phyloP scores from a whole-genome alignment of 177 flowering plant genomes.

The Telopea speciosissima region DNA sequence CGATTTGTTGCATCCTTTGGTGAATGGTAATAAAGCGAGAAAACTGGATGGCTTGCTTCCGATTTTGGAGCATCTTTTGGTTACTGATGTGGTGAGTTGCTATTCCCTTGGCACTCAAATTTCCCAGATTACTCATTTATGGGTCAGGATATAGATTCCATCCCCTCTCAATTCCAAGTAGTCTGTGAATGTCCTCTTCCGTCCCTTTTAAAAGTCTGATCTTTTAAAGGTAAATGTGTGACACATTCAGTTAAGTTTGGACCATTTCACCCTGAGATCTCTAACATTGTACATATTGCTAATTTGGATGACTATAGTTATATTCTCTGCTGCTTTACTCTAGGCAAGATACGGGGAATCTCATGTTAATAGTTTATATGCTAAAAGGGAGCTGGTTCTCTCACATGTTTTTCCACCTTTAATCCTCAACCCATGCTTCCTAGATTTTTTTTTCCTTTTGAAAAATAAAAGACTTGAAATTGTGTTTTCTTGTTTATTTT shows the following conservation, averaged over 20 bases:
- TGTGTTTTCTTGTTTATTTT: too few species aligned
- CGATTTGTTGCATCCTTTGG: slow-evolving; percentile 83
- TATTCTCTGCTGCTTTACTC: not conserved
- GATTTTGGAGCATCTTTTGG: slow-evolving; percentile 55
- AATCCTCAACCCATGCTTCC: too few species aligned
- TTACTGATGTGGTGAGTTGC: slow-evolving; percentile 78
- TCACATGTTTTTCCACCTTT: too few species aligned
- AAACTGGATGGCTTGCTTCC: slow-evolving; percentile 86
- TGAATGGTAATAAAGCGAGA: slow-evolving; percentile 92
- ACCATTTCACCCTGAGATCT: not conserved
- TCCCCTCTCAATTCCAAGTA: not conserved
- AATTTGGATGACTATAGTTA: not conserved
- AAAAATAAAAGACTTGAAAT: too few species aligned
- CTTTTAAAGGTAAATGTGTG: not conserved
- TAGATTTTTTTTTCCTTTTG: too few species aligned
- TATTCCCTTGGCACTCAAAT: slow-evolving; percentile 1
- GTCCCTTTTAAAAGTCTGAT: too few species aligned
- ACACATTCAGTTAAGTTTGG: not conserved
- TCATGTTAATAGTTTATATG: slow-evolving; percentile 24
- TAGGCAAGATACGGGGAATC: too few species aligned
- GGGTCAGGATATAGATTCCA: not conserved
- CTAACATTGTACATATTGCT: not conserved
- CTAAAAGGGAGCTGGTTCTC: too few species aligned
- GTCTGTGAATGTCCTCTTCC: too few species aligned
- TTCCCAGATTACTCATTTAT: not conserved